Conservation (phyloP, 768 basidiomycete genomes). For the Lactarius trivialis region DNA sequence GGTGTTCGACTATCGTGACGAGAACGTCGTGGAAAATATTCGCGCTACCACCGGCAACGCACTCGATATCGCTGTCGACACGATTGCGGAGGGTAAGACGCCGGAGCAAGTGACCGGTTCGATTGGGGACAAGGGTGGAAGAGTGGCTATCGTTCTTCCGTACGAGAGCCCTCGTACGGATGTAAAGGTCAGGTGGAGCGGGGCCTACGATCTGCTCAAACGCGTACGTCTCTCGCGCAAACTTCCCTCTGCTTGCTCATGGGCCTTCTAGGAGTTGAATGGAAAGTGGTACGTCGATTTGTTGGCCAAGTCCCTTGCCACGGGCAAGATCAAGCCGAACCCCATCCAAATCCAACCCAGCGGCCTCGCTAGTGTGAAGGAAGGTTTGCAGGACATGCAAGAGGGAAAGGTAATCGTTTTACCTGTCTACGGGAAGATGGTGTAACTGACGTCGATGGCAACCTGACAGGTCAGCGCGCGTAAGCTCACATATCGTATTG, state of each 20-base stretch:
- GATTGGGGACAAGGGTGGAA: constrained; percentile 19
- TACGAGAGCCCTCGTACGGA: constrained; percentile 7
- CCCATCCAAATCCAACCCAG: constrained; percentile 25
- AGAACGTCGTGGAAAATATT: constrained; percentile 27
- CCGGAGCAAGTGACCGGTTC: constrained; percentile 11
- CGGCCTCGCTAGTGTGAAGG: constrained; percentile 26
- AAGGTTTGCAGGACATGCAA: constrained; percentile 27
- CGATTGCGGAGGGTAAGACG: constrained; percentile 17
- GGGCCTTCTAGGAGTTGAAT: constrained; percentile 17
- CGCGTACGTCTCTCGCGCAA: not conserved
- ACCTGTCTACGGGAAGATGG: not conserved
- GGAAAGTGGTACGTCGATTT: constrained; percentile 24
- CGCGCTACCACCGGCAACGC: constrained; percentile 22
- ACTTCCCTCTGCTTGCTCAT: not conserved
- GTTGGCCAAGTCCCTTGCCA: constrained; percentile 21
- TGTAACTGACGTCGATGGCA: not conserved
- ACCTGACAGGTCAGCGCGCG: constrained; percentile 25
- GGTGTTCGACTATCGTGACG: constrained; percentile 30
- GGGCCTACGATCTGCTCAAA: not conserved
- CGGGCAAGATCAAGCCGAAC: constrained; percentile 26
- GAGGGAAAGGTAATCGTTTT: constrained; percentile 25
- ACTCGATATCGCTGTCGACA: constrained; percentile 23
- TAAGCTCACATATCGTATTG: constrained; percentile 29
- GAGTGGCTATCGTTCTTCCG: constrained; percentile 9
- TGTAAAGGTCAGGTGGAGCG: not conserved